Evolutionary conservation across 2,329 filamentous ascomycete species (phyloP), one percentile per base, ranked within the genome.

Genomic region (Bipolaris gigantea): DNA sequence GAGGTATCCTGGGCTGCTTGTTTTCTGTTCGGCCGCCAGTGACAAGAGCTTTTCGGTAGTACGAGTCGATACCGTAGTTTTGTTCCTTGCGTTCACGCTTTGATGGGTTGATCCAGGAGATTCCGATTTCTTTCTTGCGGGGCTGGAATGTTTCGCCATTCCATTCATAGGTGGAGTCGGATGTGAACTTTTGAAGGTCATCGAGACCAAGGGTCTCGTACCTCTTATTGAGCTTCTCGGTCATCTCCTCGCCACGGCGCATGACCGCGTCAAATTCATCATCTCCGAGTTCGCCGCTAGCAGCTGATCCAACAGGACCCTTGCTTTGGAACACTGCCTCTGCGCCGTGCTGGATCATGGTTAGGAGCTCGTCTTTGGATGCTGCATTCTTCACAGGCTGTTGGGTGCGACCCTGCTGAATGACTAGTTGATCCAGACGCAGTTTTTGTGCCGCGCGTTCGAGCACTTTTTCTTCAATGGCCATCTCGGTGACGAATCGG

Each of bases 301-400:
- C 80, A 40, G 89, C 77, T 27, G 79, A 72, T 21, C 85, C 88
- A 11, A 83, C 83, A 2, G 83, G 80, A 21, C 86, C 87, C 70
- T 90, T 89, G 40, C 81, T 84, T 62, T 89, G 83, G 77, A 99
- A 97, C 0, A 99, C 89, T 63, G 90, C 91, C 72, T 95, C 91
- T n/a, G 95, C 94, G 57, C 94, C 94, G 69, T 99, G 94, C 73
- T 99, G 94, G 69, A 99, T 99, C 94, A 99, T 99, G 59, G 86
- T 94, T 40, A 99, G 80, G 38, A 99, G 83, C 69, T 99, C 94
- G 59, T 97, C 94, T 77, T 99, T 99, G 58, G 92, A 96, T 0
- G 92, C 91, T 7, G 92, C 91, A 44, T 90, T 89, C 80, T 97
- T 97, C 18, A 88, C 88, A 49, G 92, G 91, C 60, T 89, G 89